Evolutionary conservation across 345 rosid genomes (phyloP).

Genomic region (Citrus sp.): DNA sequence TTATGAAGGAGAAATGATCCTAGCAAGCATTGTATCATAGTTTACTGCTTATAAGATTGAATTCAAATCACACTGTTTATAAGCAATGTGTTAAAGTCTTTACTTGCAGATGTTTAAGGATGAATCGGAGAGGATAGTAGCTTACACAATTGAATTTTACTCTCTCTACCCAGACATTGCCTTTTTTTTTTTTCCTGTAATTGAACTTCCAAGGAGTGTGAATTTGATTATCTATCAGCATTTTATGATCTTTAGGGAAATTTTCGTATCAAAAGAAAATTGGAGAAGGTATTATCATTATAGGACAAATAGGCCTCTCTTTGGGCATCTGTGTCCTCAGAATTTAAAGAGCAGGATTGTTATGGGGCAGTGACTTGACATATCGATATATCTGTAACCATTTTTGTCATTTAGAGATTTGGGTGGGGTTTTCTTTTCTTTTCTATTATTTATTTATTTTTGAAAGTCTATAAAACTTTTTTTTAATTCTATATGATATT

Average conservation of each 20-base stretch:
- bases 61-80: not conserved
- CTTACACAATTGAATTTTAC: not conserved
- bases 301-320: not conserved
- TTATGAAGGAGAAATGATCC: not conserved
- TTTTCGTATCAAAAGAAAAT: not conserved
- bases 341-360: not conserved
- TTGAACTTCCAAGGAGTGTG: not conserved
- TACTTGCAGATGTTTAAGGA: not conserved
- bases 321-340: not conserved
- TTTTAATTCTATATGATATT: not conserved
- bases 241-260: not conserved
- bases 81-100: not conserved
- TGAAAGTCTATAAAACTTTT: not conserved
- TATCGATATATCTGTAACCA: not conserved
- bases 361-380: not conserved
- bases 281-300: not conserved
- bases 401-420: not conserved
- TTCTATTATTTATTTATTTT: not conserved
- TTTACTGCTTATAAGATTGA: not conserved
- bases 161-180: not conserved
- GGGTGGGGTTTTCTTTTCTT: not conserved
- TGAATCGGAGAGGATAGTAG: not conserved
- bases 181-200: not conserved
- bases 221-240: not conserved
- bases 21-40: not conserved